Percentiles rank a stretch among this genome's conserved stretches.
phyloP scores from a whole-genome alignment of 257 asterid genomes.

The Ballota nigra region DNA sequence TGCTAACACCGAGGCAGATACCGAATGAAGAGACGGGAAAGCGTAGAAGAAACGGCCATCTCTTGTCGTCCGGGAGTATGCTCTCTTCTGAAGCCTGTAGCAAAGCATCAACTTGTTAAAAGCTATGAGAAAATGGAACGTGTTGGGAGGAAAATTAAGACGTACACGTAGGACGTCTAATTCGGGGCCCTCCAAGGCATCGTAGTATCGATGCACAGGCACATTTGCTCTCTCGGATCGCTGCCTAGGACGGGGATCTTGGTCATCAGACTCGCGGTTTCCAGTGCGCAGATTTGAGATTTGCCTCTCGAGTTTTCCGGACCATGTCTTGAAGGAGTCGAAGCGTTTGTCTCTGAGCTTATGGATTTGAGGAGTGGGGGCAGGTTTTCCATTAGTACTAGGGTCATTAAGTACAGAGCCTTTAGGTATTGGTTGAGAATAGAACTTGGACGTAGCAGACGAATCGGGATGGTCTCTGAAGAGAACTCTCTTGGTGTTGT shows the following conservation, averaged over 20 bases:
- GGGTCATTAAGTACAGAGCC: slow-evolving; percentile 29
- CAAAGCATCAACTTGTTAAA: not conserved
- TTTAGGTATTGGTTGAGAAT: slow-evolving; percentile 69
- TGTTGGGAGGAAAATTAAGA: not conserved
- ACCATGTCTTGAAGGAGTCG: slow-evolving; percentile 87
- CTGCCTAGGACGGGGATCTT: slow-evolving; percentile 25
- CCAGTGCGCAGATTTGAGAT: slow-evolving; percentile 51
- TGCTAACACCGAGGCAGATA: slow-evolving; percentile 82
- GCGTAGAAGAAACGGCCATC: slow-evolving; percentile 92
- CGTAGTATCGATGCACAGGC: slow-evolving; percentile 67
- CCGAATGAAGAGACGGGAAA: slow-evolving; percentile 81
- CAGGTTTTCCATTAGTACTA: slow-evolving; percentile 19
- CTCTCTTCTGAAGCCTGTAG: slow-evolving; percentile 48
- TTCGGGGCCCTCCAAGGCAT: slow-evolving; percentile 91
- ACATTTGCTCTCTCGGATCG: slow-evolving; percentile 38
- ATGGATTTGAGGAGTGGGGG: slow-evolving; percentile 41
- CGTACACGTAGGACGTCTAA: slow-evolving; percentile 64
- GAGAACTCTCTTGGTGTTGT: slow-evolving; percentile 35
- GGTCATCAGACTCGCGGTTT: slow-evolving; percentile 31
- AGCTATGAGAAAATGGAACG: not conserved
- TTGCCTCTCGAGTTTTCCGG: slow-evolving; percentile 72
- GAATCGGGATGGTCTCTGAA: slow-evolving; percentile 29
- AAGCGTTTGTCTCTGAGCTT: slow-evolving; percentile 49
- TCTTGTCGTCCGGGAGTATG: slow-evolving; percentile 71
- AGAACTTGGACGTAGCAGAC: slow-evolving; percentile 20